These are phyloP conservation scores for Termitomyces sp. DNA, from an alignment of 768 basidiomycete genomes.

Conservation along the genomic window DNA sequence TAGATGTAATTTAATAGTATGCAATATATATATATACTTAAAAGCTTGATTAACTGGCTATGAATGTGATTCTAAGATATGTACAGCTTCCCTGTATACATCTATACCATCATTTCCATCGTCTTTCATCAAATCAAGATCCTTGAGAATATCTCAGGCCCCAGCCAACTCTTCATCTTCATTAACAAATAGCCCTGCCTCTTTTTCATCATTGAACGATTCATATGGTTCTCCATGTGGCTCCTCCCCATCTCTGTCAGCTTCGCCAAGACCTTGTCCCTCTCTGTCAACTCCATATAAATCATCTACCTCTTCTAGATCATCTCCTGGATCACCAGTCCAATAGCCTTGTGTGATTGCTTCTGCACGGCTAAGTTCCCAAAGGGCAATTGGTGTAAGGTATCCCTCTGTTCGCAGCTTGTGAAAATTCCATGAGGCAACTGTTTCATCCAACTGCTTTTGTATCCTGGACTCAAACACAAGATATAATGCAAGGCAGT, in stretches of 20 bases:
- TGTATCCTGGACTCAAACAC: constrained; percentile 30
- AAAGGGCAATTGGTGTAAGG: constrained; percentile 22
- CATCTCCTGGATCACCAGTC: constrained; percentile 23
- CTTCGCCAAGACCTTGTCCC: background rate
- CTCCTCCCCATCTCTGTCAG: background rate
- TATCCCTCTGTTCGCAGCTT: constrained; percentile 21
- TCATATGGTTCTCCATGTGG: background rate
- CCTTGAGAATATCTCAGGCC: background rate
- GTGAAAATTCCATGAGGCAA: constrained; percentile 26
- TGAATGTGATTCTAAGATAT: too few relatives aligned
- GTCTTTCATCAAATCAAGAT: background rate
- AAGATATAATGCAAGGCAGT: constrained; percentile 23
- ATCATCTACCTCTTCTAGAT: constrained; percentile 3
- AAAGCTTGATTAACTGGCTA: too few relatives aligned
- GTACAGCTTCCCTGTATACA: too few relatives aligned
- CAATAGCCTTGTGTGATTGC: constrained; percentile 26
- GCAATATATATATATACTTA: too few relatives aligned
- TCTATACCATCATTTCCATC: background rate
- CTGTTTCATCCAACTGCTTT: constrained; percentile 22
- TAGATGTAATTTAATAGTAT: too few relatives aligned
- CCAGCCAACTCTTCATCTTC: background rate
- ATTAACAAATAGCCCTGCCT: background rate
- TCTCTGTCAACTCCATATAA: constrained; percentile 8
- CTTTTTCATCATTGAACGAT: background rate
- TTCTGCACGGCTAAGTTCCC: constrained; percentile 23